Base-by-base conservation (phyloP, 139 green algal genomes). In the Tetradesmus lagerheimii region DNA sequence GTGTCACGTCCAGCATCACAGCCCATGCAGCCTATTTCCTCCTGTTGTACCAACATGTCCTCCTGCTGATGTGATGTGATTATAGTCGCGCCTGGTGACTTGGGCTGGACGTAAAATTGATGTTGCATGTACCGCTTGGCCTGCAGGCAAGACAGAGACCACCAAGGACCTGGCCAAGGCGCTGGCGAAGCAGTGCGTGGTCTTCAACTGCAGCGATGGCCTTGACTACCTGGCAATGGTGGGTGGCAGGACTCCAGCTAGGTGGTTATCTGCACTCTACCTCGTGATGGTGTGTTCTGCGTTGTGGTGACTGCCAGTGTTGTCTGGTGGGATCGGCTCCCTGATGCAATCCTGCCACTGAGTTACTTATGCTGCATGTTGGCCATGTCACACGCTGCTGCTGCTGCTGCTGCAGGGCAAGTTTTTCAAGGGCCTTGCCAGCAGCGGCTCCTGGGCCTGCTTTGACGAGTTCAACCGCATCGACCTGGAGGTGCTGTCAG, bases 391-490 rank as follows among this genome's bases (percentile, higher is more conserved):
- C 50, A n/a, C 0, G 50, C 50, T 64, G 66, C 27, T 77, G 66
- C 29, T 76, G 66, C 25, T 76, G 29, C 25, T 76, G 67, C 67
- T 23, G n/a, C 37, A 93, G 91, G 95, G 92, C 89, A 97, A 97
- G 92, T 97, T 98, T 89, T 97, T 97, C 90, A 97, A 97, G 92
- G 96, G 96, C 23, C 93, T 98, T 37, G 96, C 96, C 31, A 94
- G 90, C 43, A 94, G 86, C 57, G 96, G 96, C 39, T 95, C 95
- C 1, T 98, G 96, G 96, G 96, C 96, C 3, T 98, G 96, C 94
- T 97, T 98, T 83, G 96, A 98, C 77, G 96, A 98, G 95, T 98
- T 98, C 96, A 98, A 98, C 93, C 94, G 96, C 75, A 97, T 97
- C 85, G 95, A 97, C 90, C 93, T 97, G 47, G 95, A 97, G 93